phyloP scores from a whole-genome alignment of 163 green algal species.

The Scenedesmus sp. region DNA sequence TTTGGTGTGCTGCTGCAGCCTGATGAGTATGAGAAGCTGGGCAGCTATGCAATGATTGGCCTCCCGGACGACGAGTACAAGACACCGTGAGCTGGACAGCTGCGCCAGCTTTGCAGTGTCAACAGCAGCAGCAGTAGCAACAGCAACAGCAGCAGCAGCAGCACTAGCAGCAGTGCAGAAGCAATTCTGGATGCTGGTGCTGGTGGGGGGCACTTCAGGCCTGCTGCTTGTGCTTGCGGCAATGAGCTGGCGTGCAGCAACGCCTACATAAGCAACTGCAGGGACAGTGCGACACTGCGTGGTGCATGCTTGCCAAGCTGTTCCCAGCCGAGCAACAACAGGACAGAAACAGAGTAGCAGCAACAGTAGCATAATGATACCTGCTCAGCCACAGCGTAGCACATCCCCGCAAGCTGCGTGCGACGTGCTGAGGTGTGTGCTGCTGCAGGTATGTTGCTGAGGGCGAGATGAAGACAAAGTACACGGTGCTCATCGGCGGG shows the following conservation, averaged over 20 bases:
- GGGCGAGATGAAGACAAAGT: conserved; percentile 94
- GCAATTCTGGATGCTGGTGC: not conserved
- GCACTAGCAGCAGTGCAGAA: not conserved
- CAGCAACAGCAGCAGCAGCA: not conserved
- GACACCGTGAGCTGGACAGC: conserved; percentile 61
- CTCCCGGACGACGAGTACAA: conserved; percentile 88
- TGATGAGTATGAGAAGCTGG: conserved; percentile 98
- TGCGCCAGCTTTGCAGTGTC: too few relatives aligned
- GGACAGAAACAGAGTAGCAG: too few relatives aligned
- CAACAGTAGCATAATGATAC: not conserved
- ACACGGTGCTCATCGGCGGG: conserved; percentile 93
- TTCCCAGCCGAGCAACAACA: not conserved
- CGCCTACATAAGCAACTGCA: too few relatives aligned
- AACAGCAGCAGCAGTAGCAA: conserved; percentile 2
- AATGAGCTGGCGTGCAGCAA: not conserved
- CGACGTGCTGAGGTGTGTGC: not conserved
- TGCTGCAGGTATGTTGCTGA: conserved; percentile 75
- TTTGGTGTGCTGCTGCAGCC: conserved; percentile 68
- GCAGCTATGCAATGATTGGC: conserved; percentile 93
- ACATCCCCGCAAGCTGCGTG: not conserved
- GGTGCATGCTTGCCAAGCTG: not conserved
- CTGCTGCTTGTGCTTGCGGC: too few relatives aligned
- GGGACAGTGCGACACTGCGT: too few relatives aligned
- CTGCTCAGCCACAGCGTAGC: not conserved
- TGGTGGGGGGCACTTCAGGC: not conserved